Evolutionary conservation across 2,329 filamentous ascomycete genomes (phyloP).

Genomic region (Colletotrichum orchidophilum): DNA sequence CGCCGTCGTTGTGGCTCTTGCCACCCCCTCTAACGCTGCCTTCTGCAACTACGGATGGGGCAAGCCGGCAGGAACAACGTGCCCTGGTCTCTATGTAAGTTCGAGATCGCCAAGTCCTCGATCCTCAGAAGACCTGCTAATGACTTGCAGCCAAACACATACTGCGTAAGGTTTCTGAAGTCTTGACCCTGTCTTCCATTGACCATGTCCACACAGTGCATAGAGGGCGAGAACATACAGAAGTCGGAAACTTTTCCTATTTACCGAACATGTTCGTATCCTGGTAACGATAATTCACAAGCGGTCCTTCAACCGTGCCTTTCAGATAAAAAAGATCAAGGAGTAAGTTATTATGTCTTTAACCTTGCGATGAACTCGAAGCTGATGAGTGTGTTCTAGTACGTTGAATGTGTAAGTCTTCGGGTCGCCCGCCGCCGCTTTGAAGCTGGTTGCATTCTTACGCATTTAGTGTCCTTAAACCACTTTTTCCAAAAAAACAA

Average conservation of each 20-base stretch:
- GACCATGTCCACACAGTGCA: background rate
- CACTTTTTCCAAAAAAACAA: background rate
- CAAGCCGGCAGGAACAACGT: background rate
- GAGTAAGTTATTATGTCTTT: background rate
- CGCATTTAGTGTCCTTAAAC: background rate
- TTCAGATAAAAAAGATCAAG: too few species aligned
- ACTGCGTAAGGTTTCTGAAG: background rate
- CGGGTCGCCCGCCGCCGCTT: too few species aligned
- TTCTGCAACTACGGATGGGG: background rate
- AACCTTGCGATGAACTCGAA: background rate
- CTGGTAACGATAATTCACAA: background rate
- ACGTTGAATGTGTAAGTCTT: background rate
- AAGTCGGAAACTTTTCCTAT: background rate
- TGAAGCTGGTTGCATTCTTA: background rate
- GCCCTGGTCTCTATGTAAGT: background rate
- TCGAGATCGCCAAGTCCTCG: background rate
- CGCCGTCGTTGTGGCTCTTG: background rate
- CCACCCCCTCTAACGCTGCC: background rate
- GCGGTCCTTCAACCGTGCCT: background rate
- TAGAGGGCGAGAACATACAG: background rate
- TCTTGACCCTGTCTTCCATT: background rate
- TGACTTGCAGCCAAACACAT: background rate
- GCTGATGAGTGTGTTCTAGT: background rate
- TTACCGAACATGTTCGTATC: background rate
- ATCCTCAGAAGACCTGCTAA: background rate